A percentile compares a stretch with the other conserved stretches of the same genome.
These are phyloP conservation scores for Solanum verrucosum DNA, from an alignment of 257 asterid species.

Conservation along the genomic window DNA sequence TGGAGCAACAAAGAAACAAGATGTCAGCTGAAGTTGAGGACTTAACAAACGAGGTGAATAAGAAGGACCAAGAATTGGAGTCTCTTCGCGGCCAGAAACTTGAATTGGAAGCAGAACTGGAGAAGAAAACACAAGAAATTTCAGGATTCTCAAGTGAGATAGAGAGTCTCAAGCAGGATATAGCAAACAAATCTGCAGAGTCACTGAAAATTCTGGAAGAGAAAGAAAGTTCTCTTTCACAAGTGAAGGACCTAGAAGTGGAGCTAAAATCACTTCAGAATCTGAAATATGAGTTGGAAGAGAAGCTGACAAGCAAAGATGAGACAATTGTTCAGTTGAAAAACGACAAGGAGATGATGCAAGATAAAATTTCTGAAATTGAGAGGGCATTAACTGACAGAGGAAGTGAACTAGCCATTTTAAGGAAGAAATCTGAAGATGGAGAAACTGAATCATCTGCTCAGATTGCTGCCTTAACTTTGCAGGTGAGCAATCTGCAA, in stretches of 20 bases:
- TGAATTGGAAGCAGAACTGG: slow-evolving; percentile 39
- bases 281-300: slow-evolving; percentile 39
- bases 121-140: slow-evolving; percentile 38
- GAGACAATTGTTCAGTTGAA: slow-evolving; percentile 22
- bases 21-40: slow-evolving; percentile 33
- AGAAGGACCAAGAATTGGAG: slow-evolving; percentile 41
- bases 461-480: slow-evolving; percentile 2
- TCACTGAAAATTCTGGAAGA: slow-evolving; percentile 22
- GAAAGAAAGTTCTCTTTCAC: slow-evolving; percentile 23
- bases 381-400: slow-evolving; percentile 33
- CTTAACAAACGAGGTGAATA: slow-evolving; percentile 27
- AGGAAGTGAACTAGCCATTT: slow-evolving; percentile 29
- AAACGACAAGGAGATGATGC: slow-evolving; percentile 9
- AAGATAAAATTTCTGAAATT: slow-evolving; percentile 19
- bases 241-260: slow-evolving; percentile 24
- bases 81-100: slow-evolving; percentile 30
- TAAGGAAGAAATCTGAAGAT: slow-evolving; percentile 29
- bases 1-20: slow-evolving; percentile 29
- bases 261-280: slow-evolving; percentile 21
- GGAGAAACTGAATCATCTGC: slow-evolving; percentile 34
- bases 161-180: slow-evolving; percentile 41
- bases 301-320: slow-evolving; percentile 28
- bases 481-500: slow-evolving; percentile 19
- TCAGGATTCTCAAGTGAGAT: slow-evolving; percentile 31
- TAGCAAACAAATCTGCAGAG: slow-evolving; percentile 31